phyloP scores from a whole-genome alignment of 2,329 filamentous ascomycete species.

The Exophiala aquamarina region DNA sequence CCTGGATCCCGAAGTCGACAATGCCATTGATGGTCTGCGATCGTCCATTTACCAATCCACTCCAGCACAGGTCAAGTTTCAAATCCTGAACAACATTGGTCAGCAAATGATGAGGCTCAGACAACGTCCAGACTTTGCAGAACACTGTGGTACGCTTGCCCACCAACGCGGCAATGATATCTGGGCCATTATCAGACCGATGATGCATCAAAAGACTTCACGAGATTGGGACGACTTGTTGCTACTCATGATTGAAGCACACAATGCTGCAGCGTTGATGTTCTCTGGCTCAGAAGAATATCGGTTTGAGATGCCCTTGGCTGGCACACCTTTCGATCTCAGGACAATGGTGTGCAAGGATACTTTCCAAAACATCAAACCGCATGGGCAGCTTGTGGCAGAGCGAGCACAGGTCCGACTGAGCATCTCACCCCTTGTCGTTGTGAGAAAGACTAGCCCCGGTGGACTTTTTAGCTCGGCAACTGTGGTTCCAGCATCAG shows the following conservation, averaged over 20 bases:
- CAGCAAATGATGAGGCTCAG: conserved; percentile 12
- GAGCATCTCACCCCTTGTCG: conserved; percentile 15
- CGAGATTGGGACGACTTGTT: conserved; percentile 23
- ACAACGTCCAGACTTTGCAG: conserved; percentile 12
- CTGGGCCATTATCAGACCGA: conserved; percentile 17
- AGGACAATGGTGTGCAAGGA: conserved; percentile 11
- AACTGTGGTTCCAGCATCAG: conserved; percentile 10
- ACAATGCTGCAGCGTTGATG: conserved; percentile 18
- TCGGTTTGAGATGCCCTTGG: conserved; percentile 14
- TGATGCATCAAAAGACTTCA: conserved; percentile 20
- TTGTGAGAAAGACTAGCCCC: conserved; percentile 7
- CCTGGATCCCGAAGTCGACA: conserved; percentile 18
- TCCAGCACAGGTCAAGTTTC: conserved; percentile 19
- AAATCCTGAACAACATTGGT: conserved; percentile 21
- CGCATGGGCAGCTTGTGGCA: conserved; percentile 11
- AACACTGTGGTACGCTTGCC: conserved; percentile 10
- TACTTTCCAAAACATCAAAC: conserved; percentile 3
- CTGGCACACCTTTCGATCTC: conserved; percentile 9
- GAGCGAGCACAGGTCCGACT: conserved; percentile 14
- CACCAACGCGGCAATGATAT: conserved; percentile 18
- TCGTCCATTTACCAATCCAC: conserved; percentile 22
- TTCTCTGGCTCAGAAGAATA: conserved; percentile 20
- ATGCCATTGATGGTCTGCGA: conserved; percentile 9
- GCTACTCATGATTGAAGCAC: conserved; percentile 20
- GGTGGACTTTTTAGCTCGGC: conserved; percentile 10